phyloP scores from a whole-genome alignment of 192 early-diverging fungal species.

The Funneliformis mosseae region DNA sequence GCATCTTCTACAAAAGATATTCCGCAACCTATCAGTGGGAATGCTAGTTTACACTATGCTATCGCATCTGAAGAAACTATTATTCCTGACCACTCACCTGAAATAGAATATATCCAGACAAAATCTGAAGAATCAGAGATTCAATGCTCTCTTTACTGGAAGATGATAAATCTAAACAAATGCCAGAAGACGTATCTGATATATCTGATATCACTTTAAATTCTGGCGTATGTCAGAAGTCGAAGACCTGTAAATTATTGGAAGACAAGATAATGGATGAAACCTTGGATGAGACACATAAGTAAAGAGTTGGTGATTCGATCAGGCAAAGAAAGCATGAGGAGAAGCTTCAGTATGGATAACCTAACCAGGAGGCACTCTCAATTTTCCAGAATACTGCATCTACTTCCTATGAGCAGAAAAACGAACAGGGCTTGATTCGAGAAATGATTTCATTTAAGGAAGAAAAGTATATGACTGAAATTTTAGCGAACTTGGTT shows the following conservation, averaged over 20 bases:
- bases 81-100: constrained; percentile 14
- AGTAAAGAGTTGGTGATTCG: constrained; percentile 7
- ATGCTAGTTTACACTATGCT: too few relatives aligned
- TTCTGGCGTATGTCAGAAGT: constrained; percentile 7
- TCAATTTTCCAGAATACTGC: constrained; percentile 17
- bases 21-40: background rate
- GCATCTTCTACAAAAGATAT: background rate
- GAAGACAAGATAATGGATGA: too few relatives aligned
- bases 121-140: constrained; percentile 26
- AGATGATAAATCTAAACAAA: constrained; percentile 18
- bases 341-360: too few relatives aligned
- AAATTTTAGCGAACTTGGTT: constrained; percentile 14
- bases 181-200: constrained; percentile 20
- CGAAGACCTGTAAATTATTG: constrained; percentile 14
- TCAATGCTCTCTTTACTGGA: constrained; percentile 22
- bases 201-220: constrained; percentile 25
- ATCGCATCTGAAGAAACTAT: background rate
- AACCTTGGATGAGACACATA: background rate
- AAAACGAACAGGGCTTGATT: too few relatives aligned
- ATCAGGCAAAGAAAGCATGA: background rate
- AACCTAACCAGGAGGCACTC: constrained; percentile 8
- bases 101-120: constrained; percentile 21
- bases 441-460: constrained; percentile 13
- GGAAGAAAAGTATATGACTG: constrained; percentile 8
- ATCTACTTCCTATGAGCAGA: background rate